Base-by-base conservation (phyloP, 2,329 filamentous ascomycete species). In the Paraphaeosphaeria minitans region DNA sequence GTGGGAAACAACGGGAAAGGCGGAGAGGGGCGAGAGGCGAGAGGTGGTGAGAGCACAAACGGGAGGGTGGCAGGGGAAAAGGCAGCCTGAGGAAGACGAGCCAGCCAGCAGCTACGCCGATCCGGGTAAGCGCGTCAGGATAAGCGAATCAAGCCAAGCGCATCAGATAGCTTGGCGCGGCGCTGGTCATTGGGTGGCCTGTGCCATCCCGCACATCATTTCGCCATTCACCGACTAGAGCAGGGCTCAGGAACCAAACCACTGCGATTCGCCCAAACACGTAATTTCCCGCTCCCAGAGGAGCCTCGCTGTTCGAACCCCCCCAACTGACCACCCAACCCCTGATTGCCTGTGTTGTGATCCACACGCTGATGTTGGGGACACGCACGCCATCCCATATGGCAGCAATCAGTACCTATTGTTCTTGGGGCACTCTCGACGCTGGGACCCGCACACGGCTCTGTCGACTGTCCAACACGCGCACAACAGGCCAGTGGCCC, bases 1-100 rank as follows among this genome's bases (percentile, higher is more conserved):
- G 58, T 62, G 58, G 58, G 62, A 61, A 65, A 57, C 59, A 63
- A 55, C 61, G 58, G 58, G 64, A 59, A 57, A 63, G 64, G 51
- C 19, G 55, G 51, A 21, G 37, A 41, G 57, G 48, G 46, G 48
- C 59, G 24, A 46, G 59, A 52, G 50, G 46, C 59, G 63, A 53
- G 59, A 57, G 48, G 41, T 29, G 57, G 9, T 52, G 49, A 16
- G 57, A 64, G 61, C 29, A 47, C 63, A 58, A 46, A 58, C 39
- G 60, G 46, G 59, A 53, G 43, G 45, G 57, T 55, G 35, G 22
- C 31, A 57, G 50, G 35, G 48, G 33, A 55, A 46, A 56, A 35
- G n/a, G n/a, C 41, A 43, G 51, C 51, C 49, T 52, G 49, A 37
- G 51, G n/a, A 45, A 45, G n/a, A 16, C 50, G n/a, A 43, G 50